phyloP scores from a whole-genome alignment of 306 rosid species.

The Carpinus fangiana region DNA sequence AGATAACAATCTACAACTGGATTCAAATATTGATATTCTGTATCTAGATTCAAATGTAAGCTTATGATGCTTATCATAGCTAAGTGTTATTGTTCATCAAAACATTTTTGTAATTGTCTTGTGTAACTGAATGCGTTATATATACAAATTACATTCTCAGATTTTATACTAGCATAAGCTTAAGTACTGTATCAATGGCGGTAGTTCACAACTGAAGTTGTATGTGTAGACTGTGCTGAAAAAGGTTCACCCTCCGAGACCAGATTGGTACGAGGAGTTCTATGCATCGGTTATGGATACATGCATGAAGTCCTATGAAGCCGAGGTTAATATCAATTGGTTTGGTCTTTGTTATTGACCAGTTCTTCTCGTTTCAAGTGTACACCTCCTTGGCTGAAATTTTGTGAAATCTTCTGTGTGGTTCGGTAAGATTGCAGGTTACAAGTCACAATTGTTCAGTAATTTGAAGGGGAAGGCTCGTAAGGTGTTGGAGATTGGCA shows the following conservation, averaged over 20 bases:
- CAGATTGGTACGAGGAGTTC: slow-evolving; percentile 85
- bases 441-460: slow-evolving; percentile 62
- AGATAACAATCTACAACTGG: too few relatives aligned
- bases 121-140: too few relatives aligned
- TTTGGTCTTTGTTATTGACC: background rate
- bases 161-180: too few relatives aligned
- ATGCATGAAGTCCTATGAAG: slow-evolving; percentile 55
- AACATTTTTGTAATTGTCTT: too few relatives aligned
- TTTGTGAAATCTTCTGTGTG: slow-evolving; percentile 20
- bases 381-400: background rate
- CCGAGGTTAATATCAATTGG: slow-evolving; percentile 47
- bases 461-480: slow-evolving; percentile 64
- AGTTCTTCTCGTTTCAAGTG: background rate
- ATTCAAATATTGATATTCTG: too few relatives aligned
- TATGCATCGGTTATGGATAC: slow-evolving; percentile 55
- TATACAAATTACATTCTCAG: too few relatives aligned
- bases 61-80: too few relatives aligned
- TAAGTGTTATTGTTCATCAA: too few relatives aligned
- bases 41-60: too few relatives aligned
- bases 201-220: background rate
- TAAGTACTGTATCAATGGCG: too few relatives aligned
- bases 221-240: slow-evolving; percentile 46
- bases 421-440: slow-evolving; percentile 64
- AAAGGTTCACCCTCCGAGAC: slow-evolving; percentile 65
- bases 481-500: slow-evolving; percentile 82